These are phyloP conservation scores for Pseudoperonospora humuli DNA, from an alignment of 352 stramenopile species.

Conservation along the genomic window DNA sequence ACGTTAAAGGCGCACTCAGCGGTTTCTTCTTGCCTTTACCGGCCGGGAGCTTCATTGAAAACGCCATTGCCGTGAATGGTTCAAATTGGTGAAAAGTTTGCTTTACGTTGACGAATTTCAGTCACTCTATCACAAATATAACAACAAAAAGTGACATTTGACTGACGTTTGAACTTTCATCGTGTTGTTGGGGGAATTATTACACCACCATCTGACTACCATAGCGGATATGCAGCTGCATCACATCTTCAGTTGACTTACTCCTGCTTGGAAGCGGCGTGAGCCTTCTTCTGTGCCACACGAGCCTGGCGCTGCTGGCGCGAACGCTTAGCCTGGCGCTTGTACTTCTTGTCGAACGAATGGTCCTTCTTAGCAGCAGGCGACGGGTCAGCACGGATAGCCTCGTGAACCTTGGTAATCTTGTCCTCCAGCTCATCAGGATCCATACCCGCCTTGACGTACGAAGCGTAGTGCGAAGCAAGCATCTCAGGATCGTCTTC, in stretches of 20 bases:
- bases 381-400: slow-evolving; percentile 95
- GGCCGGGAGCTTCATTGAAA: slow-evolving; percentile 53
- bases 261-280: slow-evolving; percentile 50
- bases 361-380: slow-evolving; percentile 89
- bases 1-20: slow-evolving; percentile 6
- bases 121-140: neutral
- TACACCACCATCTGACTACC: slow-evolving; percentile 4
- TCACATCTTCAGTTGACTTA: slow-evolving; percentile 13
- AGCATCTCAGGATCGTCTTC: slow-evolving; percentile 99
- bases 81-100: neutral
- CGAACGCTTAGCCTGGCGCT: slow-evolving; percentile 89
- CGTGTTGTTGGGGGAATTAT: slow-evolving; percentile 16
- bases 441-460: slow-evolving; percentile 89
- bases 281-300: slow-evolving; percentile 96
- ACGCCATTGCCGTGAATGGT: slow-evolving; percentile 24
- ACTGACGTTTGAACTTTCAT: slow-evolving; percentile 32
- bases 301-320: slow-evolving; percentile 92
- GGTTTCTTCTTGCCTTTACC: slow-evolving; percentile 33
- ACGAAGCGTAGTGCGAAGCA: slow-evolving; percentile 94
- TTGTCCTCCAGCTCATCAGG: slow-evolving; percentile 89
- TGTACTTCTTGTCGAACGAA: slow-evolving; percentile 92
- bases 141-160: neutral
- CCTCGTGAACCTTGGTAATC: slow-evolving; percentile 93
- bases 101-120: neutral
- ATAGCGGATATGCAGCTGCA: neutral